Evolutionary conservation across 108 stramenopile genomes (phyloP).

Genomic region (Cyclotella baltica): DNA sequence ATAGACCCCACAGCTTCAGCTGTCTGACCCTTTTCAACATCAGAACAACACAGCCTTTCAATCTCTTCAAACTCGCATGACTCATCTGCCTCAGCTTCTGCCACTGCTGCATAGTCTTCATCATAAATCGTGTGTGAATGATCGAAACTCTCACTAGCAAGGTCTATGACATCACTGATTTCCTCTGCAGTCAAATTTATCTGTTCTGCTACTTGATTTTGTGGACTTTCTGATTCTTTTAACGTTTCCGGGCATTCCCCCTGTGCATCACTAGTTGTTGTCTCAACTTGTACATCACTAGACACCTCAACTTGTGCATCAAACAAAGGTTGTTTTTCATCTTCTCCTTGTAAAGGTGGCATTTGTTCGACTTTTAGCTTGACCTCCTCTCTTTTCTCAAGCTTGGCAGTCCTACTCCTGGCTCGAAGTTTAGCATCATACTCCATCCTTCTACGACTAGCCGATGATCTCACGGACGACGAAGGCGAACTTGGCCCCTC

Average conservation of each 20-base stretch:
- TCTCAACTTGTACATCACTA: no score
- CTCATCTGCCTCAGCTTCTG: constrained; percentile 18
- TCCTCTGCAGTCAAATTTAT: background rate
- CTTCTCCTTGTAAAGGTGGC: background rate
- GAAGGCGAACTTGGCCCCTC: constrained; percentile 1
- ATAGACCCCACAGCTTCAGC: background rate
- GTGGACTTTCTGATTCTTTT: no score
- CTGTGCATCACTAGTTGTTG: no score
- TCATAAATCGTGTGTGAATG: constrained; percentile 10
- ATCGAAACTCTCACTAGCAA: constrained; percentile 14
- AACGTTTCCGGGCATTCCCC: no score
- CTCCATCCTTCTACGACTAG: constrained; percentile 2
- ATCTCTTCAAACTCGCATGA: constrained; percentile 13
- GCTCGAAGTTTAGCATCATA: constrained; percentile 7
- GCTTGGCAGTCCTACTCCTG: background rate
- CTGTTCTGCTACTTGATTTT: background rate
- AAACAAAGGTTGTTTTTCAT: background rate
- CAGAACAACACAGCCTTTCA: background rate
- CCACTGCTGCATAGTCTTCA: constrained; percentile 9
- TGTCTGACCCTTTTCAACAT: background rate
- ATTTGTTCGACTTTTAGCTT: background rate
- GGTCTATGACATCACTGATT: constrained; percentile 16
- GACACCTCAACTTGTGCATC: no score
- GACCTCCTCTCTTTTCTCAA: background rate
- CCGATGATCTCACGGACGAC: no score